Evolutionary conservation across 805 yeast species (phyloP).

Genomic region (Yarrowia keelungensis): DNA sequence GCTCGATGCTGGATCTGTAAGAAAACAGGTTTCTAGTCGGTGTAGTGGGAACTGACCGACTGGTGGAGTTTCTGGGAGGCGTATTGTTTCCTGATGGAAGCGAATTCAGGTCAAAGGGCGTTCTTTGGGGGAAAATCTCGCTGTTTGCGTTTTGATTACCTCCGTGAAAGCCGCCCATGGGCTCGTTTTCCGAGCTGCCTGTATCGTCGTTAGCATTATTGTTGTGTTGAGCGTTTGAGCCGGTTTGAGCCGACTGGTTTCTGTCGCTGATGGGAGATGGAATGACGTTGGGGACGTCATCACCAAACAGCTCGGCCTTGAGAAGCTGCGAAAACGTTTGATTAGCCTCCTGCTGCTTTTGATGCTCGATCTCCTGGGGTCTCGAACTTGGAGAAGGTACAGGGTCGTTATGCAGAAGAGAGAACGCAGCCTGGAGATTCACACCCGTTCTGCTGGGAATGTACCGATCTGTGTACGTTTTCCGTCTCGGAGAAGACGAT

Average conservation of each 20-base stretch:
- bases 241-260: conserved; percentile 18
- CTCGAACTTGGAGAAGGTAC: conserved; percentile 48
- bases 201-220: conserved; percentile 15
- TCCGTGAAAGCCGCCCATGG: conserved; percentile 5
- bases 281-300: conserved; percentile 63
- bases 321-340: conserved; percentile 84
- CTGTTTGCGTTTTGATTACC: conserved; percentile 4
- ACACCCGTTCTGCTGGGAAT: conserved; percentile 88
- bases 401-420: conserved; percentile 57
- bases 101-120: conserved; percentile 30
- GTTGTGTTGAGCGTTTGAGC: background rate
- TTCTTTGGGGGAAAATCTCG: conserved; percentile 20
- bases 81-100: conserved; percentile 38
- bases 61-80: conserved; percentile 40
- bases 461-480: conserved; percentile 76
- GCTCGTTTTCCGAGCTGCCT: conserved; percentile 24
- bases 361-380: conserved; percentile 53
- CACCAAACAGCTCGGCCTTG: conserved; percentile 91
- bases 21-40: conserved; percentile 60
- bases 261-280: conserved; percentile 21
- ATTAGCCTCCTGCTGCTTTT: conserved; percentile 76
- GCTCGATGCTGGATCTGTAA: conserved; percentile 41
- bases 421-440: conserved; percentile 85
- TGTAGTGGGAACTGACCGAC: conserved; percentile 44
- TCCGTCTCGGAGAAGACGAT: conserved; percentile 14